Conservation (phyloP, 176 grass and related monocot genomes). For the Oryza brachyantha region DNA sequence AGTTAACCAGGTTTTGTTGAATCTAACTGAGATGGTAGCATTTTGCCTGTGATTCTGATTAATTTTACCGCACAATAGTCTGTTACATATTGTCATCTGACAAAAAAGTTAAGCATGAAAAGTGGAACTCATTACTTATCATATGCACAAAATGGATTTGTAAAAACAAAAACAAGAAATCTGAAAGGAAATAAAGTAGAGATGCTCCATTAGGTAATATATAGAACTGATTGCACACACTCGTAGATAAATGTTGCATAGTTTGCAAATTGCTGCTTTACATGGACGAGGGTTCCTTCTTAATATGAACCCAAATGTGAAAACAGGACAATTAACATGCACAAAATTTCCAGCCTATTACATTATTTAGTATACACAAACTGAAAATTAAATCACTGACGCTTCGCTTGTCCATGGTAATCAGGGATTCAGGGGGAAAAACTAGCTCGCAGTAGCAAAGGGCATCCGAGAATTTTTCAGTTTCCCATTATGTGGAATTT, state of each 20-base stretch:
- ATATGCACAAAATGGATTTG: background rate
- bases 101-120: background rate
- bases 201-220: background rate
- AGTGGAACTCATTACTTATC: background rate
- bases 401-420: background rate
- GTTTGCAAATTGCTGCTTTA: background rate
- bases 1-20: background rate
- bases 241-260: background rate
- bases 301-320: background rate
- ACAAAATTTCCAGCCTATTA: background rate
- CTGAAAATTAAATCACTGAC: background rate
- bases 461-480: background rate
- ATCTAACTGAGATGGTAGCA: background rate
- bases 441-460: background rate
- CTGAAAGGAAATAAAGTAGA: background rate
- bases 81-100: background rate
- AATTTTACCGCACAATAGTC: background rate
- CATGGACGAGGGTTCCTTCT: slow-evolving; percentile 8
- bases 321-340: background rate
- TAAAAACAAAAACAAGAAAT: background rate
- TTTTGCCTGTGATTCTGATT: background rate
- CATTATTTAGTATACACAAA: background rate
- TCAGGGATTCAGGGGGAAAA: background rate
- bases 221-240: background rate
- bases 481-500: slow-evolving; percentile 16